Conservation (phyloP, 1,284 basidiomycete species). For the Austroboletus novae-zelandiae region DNA sequence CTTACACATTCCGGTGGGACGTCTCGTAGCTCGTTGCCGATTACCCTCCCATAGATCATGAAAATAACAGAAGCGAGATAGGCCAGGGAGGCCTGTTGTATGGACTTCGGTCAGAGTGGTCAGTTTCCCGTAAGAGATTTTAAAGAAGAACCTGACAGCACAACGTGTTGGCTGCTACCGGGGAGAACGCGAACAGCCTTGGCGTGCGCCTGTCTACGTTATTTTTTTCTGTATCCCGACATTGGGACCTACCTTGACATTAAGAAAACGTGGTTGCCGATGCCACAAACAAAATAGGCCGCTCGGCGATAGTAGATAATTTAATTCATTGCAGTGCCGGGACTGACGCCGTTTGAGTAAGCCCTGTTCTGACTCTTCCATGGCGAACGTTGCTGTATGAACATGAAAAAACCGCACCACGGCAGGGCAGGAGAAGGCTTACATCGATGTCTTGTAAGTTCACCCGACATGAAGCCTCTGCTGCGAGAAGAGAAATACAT, state of each 20-base stretch:
- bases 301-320: slow-evolving; percentile 17
- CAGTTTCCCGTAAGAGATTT: slow-evolving; percentile 24
- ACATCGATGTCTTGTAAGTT: not conserved
- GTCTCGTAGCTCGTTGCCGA: slow-evolving; percentile 32
- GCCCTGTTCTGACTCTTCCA: not conserved
- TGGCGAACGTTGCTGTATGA: slow-evolving; percentile 13
- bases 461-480: not conserved
- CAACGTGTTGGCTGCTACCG: slow-evolving; percentile 25
- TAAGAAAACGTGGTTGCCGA: slow-evolving; percentile 28
- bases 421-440: not conserved
- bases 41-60: slow-evolving; percentile 32
- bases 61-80: slow-evolving; percentile 10
- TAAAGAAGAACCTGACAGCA: slow-evolving; percentile 21
- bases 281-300: slow-evolving; percentile 9
- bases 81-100: slow-evolving; percentile 11
- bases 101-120: slow-evolving; percentile 14
- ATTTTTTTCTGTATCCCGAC: slow-evolving; percentile 15
- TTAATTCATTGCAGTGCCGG: slow-evolving; percentile 20
- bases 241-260: slow-evolving; percentile 17
- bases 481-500: not conserved
- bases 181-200: slow-evolving; percentile 28
- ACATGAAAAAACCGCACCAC: not conserved
- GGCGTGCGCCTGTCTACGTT: slow-evolving; percentile 12
- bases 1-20: slow-evolving; percentile 32
- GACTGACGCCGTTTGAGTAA: slow-evolving; percentile 10